Evolutionary conservation across 2,329 filamentous ascomycete genomes (phyloP).

Genomic region (Talaromyces sp.): DNA sequence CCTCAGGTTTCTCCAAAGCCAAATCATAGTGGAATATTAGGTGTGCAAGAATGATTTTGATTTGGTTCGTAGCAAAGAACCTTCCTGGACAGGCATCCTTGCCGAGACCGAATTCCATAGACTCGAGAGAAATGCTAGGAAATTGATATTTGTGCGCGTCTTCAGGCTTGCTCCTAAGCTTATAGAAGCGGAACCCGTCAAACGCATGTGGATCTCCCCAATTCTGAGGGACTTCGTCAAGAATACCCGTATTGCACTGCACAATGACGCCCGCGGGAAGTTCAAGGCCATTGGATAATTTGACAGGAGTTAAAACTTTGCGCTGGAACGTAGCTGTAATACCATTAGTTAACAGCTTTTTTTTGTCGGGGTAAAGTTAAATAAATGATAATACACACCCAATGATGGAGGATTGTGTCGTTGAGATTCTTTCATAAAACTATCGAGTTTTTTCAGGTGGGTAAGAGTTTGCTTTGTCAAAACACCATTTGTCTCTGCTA

Average conservation of each 20-base stretch:
- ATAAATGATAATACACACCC: not conserved
- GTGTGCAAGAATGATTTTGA: constrained; percentile 29
- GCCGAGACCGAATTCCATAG: constrained; percentile 46
- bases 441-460: constrained; percentile 10
- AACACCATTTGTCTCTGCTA: constrained; percentile 6
- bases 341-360: not conserved
- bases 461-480: constrained; percentile 8
- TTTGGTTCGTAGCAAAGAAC: constrained; percentile 28
- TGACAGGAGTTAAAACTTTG: constrained; percentile 9
- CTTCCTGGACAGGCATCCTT: constrained; percentile 44
- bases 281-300: constrained; percentile 9
- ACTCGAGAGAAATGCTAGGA: constrained; percentile 7
- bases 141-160: constrained; percentile 11
- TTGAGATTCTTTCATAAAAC: constrained; percentile 11
- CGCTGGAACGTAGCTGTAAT: constrained; percentile 7
- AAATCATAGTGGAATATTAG: constrained; percentile 30
- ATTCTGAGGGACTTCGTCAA: constrained; percentile 1
- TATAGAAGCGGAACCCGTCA: constrained; percentile 13
- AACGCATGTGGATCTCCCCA: constrained; percentile 7
- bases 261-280: constrained; percentile 6
- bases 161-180: constrained; percentile 7
- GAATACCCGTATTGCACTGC: constrained; percentile 9
- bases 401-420: constrained; percentile 7
- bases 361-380: not conserved
- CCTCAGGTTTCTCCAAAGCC: constrained; percentile 6